Evolutionary conservation across 495 filamentous ascomycete genomes (phyloP).

Genomic region (Penicillium bovifimosum): DNA sequence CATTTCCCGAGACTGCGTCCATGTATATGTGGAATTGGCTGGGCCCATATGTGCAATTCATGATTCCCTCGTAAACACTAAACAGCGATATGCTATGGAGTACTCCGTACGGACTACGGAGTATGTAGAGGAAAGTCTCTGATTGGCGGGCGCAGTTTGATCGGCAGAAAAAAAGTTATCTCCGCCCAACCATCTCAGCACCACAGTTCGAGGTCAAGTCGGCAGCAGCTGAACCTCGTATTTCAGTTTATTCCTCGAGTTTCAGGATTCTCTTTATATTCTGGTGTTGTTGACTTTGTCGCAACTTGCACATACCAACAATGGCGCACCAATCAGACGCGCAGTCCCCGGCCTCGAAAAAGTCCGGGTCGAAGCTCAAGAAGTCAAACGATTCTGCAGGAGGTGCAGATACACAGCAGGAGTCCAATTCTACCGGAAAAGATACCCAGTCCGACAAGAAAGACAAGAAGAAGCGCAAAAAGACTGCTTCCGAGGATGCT

Average conservation of each 20-base stretch:
- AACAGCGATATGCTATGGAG: too few relatives aligned
- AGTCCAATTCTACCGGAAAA: constrained; percentile 11
- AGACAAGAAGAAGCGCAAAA: constrained; percentile 10
- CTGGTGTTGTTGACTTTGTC: not conserved
- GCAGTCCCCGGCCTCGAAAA: constrained; percentile 68
- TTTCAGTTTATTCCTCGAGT: not conserved
- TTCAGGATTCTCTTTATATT: not conserved
- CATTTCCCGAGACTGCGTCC: not conserved
- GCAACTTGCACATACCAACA: not conserved
- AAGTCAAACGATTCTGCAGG: constrained; percentile 45
- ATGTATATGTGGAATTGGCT: too few relatives aligned
- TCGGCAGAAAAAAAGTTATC: constrained; percentile 10
- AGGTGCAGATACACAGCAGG: constrained; percentile 2
- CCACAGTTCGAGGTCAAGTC: not conserved
- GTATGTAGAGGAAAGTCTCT: not conserved
- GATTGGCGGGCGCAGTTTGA: constrained; percentile 2
- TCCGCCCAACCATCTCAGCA: constrained; percentile 1
- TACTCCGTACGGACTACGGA: too few relatives aligned
- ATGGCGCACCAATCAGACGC: constrained; percentile 17
- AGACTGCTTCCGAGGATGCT: constrained; percentile 17
- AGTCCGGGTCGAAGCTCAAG: constrained; percentile 71
- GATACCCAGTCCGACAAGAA: constrained; percentile 13
- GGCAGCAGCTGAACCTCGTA: not conserved
- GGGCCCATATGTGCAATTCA: too few relatives aligned
- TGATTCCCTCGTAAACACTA: too few relatives aligned